Evolutionary conservation across 176 grass and related monocot species (phyloP).

Genomic region (Dendrocalamus sinicus): DNA sequence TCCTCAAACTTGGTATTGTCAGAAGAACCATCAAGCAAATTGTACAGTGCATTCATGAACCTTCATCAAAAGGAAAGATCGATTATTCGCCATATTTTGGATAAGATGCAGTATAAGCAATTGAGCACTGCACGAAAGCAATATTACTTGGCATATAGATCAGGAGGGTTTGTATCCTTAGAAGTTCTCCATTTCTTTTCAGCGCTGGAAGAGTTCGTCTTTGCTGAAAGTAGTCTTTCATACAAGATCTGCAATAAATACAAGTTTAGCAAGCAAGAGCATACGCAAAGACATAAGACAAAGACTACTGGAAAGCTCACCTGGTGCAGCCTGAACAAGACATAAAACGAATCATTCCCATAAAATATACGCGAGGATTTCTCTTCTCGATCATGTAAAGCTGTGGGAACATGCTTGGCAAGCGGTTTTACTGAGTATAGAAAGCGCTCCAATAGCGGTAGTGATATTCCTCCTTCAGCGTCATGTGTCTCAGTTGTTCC

Average conservation of each 20-base stretch:
- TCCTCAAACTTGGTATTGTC: slow-evolving; percentile 99
- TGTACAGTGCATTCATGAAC: slow-evolving; percentile 84
- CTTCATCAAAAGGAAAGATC: slow-evolving; percentile 51
- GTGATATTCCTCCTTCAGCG: slow-evolving; percentile 66
- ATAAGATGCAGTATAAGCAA: slow-evolving; percentile 14
- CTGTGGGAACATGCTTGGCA: slow-evolving; percentile 74
- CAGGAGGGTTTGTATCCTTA: slow-evolving; percentile 86
- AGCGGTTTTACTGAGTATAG: slow-evolving; percentile 82
- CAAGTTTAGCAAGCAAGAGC: slow-evolving; percentile 38
- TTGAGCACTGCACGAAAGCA: slow-evolving; percentile 10
- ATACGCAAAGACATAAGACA: not conserved
- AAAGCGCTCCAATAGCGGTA: slow-evolving; percentile 76
- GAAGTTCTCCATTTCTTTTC: slow-evolving; percentile 99
- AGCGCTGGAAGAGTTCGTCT: slow-evolving; percentile 79
- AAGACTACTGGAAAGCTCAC: slow-evolving; percentile 49
- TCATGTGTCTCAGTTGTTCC: slow-evolving; percentile 70
- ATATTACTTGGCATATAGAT: slow-evolving; percentile 92
- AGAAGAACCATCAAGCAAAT: slow-evolving; percentile 93
- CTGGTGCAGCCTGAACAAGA: slow-evolving; percentile 93
- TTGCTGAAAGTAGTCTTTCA: slow-evolving; percentile 91
- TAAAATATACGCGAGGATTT: slow-evolving; percentile 79
- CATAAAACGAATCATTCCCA: slow-evolving; percentile 96
- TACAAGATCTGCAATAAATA: slow-evolving; percentile 78
- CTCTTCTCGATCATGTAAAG: slow-evolving; percentile 68
- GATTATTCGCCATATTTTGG: slow-evolving; percentile 1